Conservation (phyloP, 371 early-diverging fungal species). For the Lichtheimia ramosa region DNA sequence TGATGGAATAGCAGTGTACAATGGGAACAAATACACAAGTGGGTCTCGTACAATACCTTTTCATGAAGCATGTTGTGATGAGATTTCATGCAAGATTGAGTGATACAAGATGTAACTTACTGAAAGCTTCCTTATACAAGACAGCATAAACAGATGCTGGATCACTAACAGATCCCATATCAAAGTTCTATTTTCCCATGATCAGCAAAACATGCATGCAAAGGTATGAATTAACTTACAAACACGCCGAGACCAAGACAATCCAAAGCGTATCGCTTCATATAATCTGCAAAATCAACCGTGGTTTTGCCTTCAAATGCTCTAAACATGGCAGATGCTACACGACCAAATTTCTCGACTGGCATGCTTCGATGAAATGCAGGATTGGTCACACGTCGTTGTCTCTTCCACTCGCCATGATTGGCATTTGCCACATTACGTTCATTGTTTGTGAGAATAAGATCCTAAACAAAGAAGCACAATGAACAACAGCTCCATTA, state of each 20-base stretch:
- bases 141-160: constrained; percentile 11
- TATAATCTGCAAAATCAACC: constrained; percentile 11
- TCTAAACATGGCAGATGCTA: constrained; percentile 18
- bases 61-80: no score
- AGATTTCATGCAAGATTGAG: no score
- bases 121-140: constrained; percentile 29
- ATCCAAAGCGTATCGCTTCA: constrained; percentile 17
- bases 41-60: constrained; percentile 9
- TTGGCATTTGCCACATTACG: constrained; percentile 17
- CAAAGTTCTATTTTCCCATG: constrained; percentile 10
- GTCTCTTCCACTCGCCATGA: constrained; percentile 19
- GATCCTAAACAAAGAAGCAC: constrained; percentile 7
- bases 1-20: constrained; percentile 23
- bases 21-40: constrained; percentile 20
- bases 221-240: constrained; percentile 1
- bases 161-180: constrained; percentile 17
- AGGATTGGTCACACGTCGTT: constrained; percentile 32
- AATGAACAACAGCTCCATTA: constrained; percentile 12
- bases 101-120: constrained; percentile 3
- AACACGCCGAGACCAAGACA: constrained; percentile 17
- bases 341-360: constrained; percentile 23
- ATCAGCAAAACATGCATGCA: no score
- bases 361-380: constrained; percentile 36
- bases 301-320: constrained; percentile 12
- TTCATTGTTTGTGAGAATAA: constrained; percentile 9